A percentile compares a stretch with the other conserved stretches of the same genome.
phyloP scores from a whole-genome alignment of 2,329 filamentous ascomycete species.

The Chaetomiaceae sp. region DNA sequence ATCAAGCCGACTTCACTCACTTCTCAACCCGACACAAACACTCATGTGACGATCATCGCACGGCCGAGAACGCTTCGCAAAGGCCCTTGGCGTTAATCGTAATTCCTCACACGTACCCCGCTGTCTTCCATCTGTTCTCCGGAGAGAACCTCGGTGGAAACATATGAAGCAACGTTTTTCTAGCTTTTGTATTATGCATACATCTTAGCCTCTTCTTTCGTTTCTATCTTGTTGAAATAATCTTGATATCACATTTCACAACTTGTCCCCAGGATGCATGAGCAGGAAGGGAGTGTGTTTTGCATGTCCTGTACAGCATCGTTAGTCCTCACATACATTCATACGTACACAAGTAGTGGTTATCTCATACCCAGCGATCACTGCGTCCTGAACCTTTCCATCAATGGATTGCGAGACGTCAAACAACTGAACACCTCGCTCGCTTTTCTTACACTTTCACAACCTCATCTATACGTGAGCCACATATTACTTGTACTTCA shows the following conservation, averaged over 20 bases:
- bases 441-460: too few species aligned
- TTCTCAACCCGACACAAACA: neutral
- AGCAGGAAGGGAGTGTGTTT: neutral
- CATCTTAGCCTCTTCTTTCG: neutral
- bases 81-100: slow-evolving; percentile 15
- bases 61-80: slow-evolving; percentile 9
- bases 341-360: too few species aligned
- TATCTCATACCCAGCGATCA: too few species aligned
- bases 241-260: neutral
- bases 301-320: too few species aligned
- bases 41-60: slow-evolving; percentile 13
- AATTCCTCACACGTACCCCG: neutral
- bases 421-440: too few species aligned
- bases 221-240: neutral
- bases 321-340: too few species aligned
- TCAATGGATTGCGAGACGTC: too few species aligned
- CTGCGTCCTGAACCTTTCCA: too few species aligned
- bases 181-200: slow-evolving; percentile 3
- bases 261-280: neutral
- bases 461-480: too few species aligned
- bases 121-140: neutral
- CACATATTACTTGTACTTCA: too few species aligned
- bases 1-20: neutral
- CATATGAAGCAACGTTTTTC: neutral
- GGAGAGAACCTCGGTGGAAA: neutral